Base-by-base conservation (phyloP, 352 stramenopile species). In the Phytophthora nicotianae region DNA sequence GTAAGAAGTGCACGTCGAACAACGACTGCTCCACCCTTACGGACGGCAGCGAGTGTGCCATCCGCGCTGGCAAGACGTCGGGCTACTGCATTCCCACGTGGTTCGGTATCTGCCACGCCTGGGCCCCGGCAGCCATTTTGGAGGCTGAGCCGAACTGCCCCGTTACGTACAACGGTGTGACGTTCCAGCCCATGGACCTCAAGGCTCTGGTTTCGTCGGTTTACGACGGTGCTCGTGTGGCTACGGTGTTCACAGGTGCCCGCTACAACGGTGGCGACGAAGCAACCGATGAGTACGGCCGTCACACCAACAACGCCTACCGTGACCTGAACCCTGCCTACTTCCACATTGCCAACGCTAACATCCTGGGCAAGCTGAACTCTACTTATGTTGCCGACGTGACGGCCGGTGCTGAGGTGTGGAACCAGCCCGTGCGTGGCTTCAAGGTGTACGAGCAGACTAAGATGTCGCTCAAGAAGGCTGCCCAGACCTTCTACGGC, bases 351-450 rank as follows among this genome's bases (percentile, higher is more conserved):
- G 75, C 72, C 3, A 49, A 71, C 37, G 33, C 61, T 16, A 88
- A 86, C 63, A 54, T 85, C 6, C 49, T 88, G 8, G 69, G 66
- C 6, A 62, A 65, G n/a, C 51, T 75, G 16, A 77, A 77, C 20
- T 26, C 72, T 32, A 63, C 70, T 4, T 82, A 81, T 57, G 52
- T 88, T 8, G 48, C 74, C 4, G 79, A 88, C 42, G 65, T 82
- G 3, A 61, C 58, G 5, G 60, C 67, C 6, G 66, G 57, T n/a
- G 21, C 58, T 1, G 59, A 80, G 51, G 76, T 89, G 20, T 89
- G 79, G 77, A 89, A 89, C 65, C 73, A 84, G 57, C 79, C 79
- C 2, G 66, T 86, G 38, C 58, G 58, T 45, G 70, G 62, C 50
- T 87, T 81, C 63, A 59, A 71, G 42, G 74, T 68, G 46, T 89